Evolutionary conservation across 192 early-diverging fungal genomes (phyloP).

Genomic region (Coemansia sp.): DNA sequence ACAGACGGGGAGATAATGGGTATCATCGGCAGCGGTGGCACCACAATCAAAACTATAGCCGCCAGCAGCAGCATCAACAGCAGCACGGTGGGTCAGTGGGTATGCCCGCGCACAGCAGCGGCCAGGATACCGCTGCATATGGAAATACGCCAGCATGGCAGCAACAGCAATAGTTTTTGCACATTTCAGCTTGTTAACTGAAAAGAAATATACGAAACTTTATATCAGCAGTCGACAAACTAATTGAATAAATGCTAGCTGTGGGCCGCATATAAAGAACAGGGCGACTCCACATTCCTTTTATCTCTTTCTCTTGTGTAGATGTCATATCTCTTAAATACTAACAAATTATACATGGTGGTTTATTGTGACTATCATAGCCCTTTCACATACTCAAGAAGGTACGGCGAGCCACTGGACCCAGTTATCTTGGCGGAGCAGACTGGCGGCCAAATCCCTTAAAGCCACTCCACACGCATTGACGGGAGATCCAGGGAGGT

Average conservation of each 20-base stretch:
- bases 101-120: background rate
- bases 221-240: too few species aligned
- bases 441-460: conserved; percentile 22
- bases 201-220: too few species aligned
- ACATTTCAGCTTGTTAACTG: background rate
- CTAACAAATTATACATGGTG: too few species aligned
- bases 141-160: background rate
- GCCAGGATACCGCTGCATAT: background rate
- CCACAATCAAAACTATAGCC: conserved; percentile 11
- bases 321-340: too few species aligned
- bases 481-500: conserved; percentile 57
- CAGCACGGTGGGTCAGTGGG: background rate
- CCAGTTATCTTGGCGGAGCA: conserved; percentile 38
- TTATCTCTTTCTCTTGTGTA: too few species aligned
- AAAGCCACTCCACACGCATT: conserved; percentile 58
- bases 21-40: conserved; percentile 42
- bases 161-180: background rate
- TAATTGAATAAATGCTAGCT: too few species aligned
- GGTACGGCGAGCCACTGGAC: conserved; percentile 23
- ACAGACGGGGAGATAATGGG: conserved; percentile 22
- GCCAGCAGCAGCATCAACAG: conserved; percentile 12
- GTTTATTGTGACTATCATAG: too few species aligned
- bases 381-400: background rate
- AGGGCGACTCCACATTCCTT: too few species aligned
- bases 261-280: too few species aligned